Evolutionary conservation across 2,329 filamentous ascomycete genomes (phyloP).

Genomic region (Ceratocystis smalleyi): DNA sequence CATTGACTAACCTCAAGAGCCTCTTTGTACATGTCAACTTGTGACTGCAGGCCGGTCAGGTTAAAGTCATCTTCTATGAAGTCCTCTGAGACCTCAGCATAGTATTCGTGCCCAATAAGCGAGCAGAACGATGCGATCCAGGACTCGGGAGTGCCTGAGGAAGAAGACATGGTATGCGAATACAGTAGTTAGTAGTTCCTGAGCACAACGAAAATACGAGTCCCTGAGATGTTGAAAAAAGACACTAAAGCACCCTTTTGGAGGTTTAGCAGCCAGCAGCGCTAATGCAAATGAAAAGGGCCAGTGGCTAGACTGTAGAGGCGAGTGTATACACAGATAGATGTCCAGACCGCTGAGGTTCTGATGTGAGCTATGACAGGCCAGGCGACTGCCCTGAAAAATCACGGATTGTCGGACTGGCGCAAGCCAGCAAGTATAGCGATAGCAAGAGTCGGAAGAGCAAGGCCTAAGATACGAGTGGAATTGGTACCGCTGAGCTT

Average conservation of each 20-base stretch:
- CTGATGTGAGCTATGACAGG: not conserved
- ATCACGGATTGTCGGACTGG: not conserved
- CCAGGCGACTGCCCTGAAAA: not conserved
- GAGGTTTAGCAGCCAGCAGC: not conserved
- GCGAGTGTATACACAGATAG: not conserved
- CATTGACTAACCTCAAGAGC: constrained; percentile 54
- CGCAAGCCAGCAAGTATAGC: not conserved
- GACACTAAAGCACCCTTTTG: not conserved
- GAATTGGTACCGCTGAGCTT: not conserved
- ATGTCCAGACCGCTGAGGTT: not conserved
- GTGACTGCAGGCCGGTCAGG: constrained; percentile 81
- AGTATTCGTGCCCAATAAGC: constrained; percentile 92
- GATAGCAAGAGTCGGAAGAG: not conserved
- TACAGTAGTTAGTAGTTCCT: no score
- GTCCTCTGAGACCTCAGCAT: constrained; percentile 95
- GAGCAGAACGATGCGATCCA: constrained; percentile 98
- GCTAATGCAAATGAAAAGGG: not conserved
- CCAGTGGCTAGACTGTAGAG: not conserved
- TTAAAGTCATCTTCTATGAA: constrained; percentile 99
- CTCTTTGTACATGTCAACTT: constrained; percentile 98
- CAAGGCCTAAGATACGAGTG: not conserved
- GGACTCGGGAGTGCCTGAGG: constrained; percentile 56
- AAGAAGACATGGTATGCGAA: constrained; percentile 37
- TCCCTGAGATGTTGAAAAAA: not conserved
- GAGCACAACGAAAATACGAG: not conserved